Conservation (phyloP, 1,284 basidiomycete genomes). For the Gymnopus androsaceus region DNA sequence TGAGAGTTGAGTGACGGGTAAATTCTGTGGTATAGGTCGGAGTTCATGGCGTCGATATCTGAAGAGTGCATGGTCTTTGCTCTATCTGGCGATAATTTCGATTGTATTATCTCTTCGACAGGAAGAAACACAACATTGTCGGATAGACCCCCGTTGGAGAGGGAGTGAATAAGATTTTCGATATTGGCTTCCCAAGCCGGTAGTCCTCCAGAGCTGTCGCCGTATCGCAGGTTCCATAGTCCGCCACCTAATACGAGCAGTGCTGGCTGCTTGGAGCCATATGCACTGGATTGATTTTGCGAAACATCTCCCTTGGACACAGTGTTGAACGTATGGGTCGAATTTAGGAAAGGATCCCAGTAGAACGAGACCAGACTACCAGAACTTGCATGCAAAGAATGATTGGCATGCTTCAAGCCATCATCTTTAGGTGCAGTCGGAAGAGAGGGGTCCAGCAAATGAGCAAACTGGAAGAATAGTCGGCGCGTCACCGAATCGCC, state of each 20-base stretch:
- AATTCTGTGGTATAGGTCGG: conserved; percentile 74
- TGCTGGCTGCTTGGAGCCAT: conserved; percentile 38
- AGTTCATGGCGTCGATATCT: conserved; percentile 88
- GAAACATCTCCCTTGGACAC: conserved; percentile 19
- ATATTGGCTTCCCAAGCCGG: conserved; percentile 76
- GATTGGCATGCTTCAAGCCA: conserved; percentile 70
- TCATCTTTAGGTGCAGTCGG: conserved; percentile 57
- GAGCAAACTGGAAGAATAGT: conserved; percentile 75
- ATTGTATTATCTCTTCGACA: conserved; percentile 63
- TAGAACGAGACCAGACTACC: conserved; percentile 64
- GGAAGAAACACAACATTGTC: conserved; percentile 78
- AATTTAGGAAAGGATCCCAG: conserved; percentile 85
- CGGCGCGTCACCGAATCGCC: conserved; percentile 85
- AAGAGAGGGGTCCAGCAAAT: conserved; percentile 56
- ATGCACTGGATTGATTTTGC: background rate
- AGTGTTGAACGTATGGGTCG: conserved; percentile 50
- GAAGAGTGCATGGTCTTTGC: conserved; percentile 68
- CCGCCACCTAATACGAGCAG: conserved; percentile 83
- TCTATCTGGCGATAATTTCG: conserved; percentile 65
- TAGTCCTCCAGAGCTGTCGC: conserved; percentile 68
- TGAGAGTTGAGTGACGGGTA: conserved; percentile 38
- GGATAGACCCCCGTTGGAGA: conserved; percentile 51
- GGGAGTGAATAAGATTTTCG: conserved; percentile 57
- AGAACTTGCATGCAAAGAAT: conserved; percentile 45
- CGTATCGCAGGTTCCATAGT: conserved; percentile 84